Percentiles rank a stretch among this genome's conserved stretches.
phyloP scores from a whole-genome alignment of 1,139 yeast species.

The Kodamaea alishanica region DNA sequence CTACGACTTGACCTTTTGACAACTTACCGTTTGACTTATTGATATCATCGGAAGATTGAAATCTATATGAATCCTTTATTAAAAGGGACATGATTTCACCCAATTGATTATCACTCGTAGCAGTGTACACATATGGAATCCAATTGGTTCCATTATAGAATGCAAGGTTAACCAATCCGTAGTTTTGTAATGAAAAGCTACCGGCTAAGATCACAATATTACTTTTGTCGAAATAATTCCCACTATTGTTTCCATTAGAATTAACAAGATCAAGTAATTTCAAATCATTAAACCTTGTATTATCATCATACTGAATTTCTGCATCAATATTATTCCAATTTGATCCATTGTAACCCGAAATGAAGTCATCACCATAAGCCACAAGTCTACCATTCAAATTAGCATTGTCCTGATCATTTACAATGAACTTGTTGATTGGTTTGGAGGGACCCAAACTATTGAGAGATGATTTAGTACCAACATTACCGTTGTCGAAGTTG shows the following conservation, averaged over 20 bases:
- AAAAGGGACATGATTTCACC: slow-evolving; percentile 35
- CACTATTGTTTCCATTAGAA: slow-evolving; percentile 24
- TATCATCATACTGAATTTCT: slow-evolving; percentile 28
- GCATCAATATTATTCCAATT: slow-evolving; percentile 42
- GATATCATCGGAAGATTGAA: slow-evolving; percentile 38
- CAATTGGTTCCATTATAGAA: slow-evolving; percentile 66
- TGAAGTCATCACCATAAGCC: slow-evolving; percentile 50
- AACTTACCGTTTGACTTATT: slow-evolving; percentile 18
- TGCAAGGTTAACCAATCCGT: slow-evolving; percentile 66
- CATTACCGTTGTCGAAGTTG: slow-evolving; percentile 40
- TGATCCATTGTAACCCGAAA: slow-evolving; percentile 50
- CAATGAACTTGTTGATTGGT: slow-evolving; percentile 45
- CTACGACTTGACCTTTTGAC: slow-evolving; percentile 72
- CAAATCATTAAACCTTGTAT: slow-evolving; percentile 37
- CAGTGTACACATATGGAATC: slow-evolving; percentile 59
- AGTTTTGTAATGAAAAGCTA: slow-evolving; percentile 42
- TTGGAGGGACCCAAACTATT: slow-evolving; percentile 32
- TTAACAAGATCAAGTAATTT: slow-evolving; percentile 35
- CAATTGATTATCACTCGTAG: slow-evolving; percentile 16
- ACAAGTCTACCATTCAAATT: slow-evolving; percentile 48
- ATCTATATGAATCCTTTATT: slow-evolving; percentile 35
- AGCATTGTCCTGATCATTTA: slow-evolving; percentile 40
- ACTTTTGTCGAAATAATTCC: slow-evolving; percentile 37
- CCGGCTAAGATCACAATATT: slow-evolving; percentile 64
- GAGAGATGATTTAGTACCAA: slow-evolving; percentile 20